Evolutionary conservation across 768 basidiomycete genomes (phyloP), one percentile per base, ranked within the genome.

Genomic region (Rossbeevera mucosa): DNA sequence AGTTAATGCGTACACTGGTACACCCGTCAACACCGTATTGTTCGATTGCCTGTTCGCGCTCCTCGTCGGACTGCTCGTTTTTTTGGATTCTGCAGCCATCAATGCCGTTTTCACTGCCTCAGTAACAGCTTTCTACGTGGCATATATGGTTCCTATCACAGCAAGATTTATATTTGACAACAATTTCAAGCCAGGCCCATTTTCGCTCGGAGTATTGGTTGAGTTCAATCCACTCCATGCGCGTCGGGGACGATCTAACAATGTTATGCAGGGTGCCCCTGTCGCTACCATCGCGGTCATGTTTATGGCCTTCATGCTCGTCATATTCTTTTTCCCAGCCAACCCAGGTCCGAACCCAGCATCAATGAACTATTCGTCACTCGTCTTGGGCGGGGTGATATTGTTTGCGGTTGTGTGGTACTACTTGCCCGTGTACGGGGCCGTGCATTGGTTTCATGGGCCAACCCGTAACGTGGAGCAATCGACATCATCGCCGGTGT

Each of bases 351-450:
- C 82, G 0, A 62, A 64, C 16, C 69, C 69, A 1, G 64, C 72
- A 12, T 68, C 71, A 43, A 87, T 90, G 86, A 89, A 89, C 64
- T 89, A 89, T 58, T 76, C 81, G 0, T 72, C 82, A 25, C 80
- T 85, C 21, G 85, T 91, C 3, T 70, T 81, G 7, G 80, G 80
- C 0, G 83, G 81, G 2, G 75, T 81, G 3, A 65, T 86, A 51
- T 36, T 74, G 5, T 73, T 88, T 18, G 76, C 82, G 5, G 58
- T 82, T 5, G 52, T 70, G 0, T 88, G 81, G 72, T 90, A 82
- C 65, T 88, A 81, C 71, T 76, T 83, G 64, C 85, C 85, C 0
- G 70, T 71, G 21, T 86, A 86, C 53, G 86, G 88, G 5, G 87
- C 86, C 9, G 69, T 75, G 11, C 68, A 83, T 59, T 87, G 86